Percentiles rank a stretch among this genome's conserved stretches.
Evolutionary conservation across 345 rosid genomes (phyloP).

Genomic region (Excoecaria cochinchinensis): DNA sequence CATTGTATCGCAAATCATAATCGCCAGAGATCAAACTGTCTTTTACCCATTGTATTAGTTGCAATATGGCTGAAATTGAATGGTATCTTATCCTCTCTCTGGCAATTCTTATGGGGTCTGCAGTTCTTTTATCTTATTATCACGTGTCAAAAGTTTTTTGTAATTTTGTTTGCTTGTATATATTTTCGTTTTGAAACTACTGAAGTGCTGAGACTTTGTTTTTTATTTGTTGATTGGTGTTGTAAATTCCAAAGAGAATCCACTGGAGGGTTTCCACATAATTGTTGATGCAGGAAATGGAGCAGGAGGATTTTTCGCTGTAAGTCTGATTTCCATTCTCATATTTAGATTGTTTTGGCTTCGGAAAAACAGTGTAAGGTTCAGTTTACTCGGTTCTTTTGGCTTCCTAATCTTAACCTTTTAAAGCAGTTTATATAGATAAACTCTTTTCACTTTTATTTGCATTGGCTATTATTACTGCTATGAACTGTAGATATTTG

Average conservation of each 20-base stretch:
- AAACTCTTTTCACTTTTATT: too few species aligned
- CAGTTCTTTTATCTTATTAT: too few species aligned
- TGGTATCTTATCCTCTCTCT: constrained; percentile 5
- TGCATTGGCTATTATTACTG: too few species aligned
- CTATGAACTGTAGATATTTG: background rate
- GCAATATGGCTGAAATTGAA: background rate
- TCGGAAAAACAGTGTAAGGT: background rate
- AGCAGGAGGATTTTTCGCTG: too few species aligned
- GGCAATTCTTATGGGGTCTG: background rate
- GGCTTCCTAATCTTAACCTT: background rate
- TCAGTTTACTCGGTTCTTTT: background rate
- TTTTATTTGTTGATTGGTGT: too few species aligned
- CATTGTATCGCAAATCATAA: constrained; percentile 3
- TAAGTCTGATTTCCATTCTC: background rate
- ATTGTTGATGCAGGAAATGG: too few species aligned
- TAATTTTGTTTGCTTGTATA: background rate
- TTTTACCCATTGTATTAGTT: background rate
- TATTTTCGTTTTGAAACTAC: too few species aligned
- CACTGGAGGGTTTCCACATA: too few species aligned
- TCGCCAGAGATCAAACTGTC: background rate
- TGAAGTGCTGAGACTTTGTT: too few species aligned
- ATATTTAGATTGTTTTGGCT: background rate
- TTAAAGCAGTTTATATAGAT: background rate
- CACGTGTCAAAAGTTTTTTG: too few species aligned
- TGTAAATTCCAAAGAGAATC: too few species aligned